Conservation (phyloP, 768 basidiomycete genomes). For the Kwoniella europaea region DNA sequence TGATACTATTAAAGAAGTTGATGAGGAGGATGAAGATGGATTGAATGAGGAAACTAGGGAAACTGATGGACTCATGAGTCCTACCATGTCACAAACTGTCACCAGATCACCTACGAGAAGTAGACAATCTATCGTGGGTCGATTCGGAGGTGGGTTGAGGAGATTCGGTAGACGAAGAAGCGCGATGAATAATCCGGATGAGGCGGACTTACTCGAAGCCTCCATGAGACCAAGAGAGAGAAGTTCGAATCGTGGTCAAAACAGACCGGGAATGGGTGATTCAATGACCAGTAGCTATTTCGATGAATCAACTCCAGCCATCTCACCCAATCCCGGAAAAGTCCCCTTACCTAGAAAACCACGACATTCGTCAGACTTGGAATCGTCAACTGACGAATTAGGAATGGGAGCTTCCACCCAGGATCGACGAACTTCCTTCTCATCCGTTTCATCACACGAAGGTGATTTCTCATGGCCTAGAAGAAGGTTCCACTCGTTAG, state of each 20-base stretch:
- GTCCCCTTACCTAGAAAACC: constrained; percentile 11
- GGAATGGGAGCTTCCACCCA: constrained; percentile 12
- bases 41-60: constrained; percentile 20
- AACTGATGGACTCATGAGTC: constrained; percentile 29
- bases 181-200: constrained; percentile 36
- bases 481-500: constrained; percentile 37
- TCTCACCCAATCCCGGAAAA: constrained; percentile 8
- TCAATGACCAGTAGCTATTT: constrained; percentile 22
- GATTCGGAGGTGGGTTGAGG: constrained; percentile 24
- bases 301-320: constrained; percentile 1
- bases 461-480: constrained; percentile 32
- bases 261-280: constrained; percentile 24
- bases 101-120: not conserved
- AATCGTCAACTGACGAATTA: constrained; percentile 32
- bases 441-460: constrained; percentile 49
- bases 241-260: constrained; percentile 16
- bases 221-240: constrained; percentile 30
- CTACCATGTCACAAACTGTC: not conserved
- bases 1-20: constrained; percentile 54
- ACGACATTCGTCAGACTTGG: constrained; percentile 32
- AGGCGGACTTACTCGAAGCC: constrained; percentile 54
- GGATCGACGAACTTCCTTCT: constrained; percentile 44
- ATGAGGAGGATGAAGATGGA: constrained; percentile 47
- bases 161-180: constrained; percentile 29
- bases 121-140: constrained; percentile 20